A percentile compares a stretch with the other conserved stretches of the same genome.
Conservation (phyloP, 805 yeast species). For the Limtongozyma cylindracea region DNA sequence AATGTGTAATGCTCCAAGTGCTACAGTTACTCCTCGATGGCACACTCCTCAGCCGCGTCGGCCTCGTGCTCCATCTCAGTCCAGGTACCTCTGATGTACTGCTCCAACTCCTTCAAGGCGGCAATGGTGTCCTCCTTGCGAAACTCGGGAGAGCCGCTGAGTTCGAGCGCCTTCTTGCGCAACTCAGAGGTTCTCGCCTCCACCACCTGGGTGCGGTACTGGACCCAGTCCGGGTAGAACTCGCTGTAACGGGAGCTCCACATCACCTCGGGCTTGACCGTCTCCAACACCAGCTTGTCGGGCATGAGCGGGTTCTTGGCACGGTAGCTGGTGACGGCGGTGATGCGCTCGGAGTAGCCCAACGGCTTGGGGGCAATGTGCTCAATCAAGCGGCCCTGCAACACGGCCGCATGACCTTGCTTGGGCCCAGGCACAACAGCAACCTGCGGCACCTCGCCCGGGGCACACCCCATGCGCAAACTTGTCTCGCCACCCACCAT, state of each 20-base stretch:
- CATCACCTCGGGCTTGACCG: slow-evolving; percentile 14
- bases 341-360: slow-evolving; percentile 11
- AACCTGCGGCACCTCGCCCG: slow-evolving; percentile 2
- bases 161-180: slow-evolving; percentile 1
- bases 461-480: slow-evolving; percentile 20
- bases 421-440: slow-evolving; percentile 17
- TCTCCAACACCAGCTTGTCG: slow-evolving; percentile 10
- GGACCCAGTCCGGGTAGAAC: slow-evolving; percentile 13
- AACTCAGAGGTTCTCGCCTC: slow-evolving; percentile 6
- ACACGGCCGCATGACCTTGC: slow-evolving; percentile 21
- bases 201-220: slow-evolving; percentile 7
- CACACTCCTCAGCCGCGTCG: no score
- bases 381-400: slow-evolving; percentile 18
- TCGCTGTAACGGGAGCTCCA: slow-evolving; percentile 10
- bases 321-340: slow-evolving; percentile 15
- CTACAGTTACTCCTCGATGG: no score
- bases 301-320: slow-evolving; percentile 7
- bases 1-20: no score
- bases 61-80: slow-evolving; percentile 12
- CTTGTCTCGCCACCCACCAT: slow-evolving; percentile 42
- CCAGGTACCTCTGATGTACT: slow-evolving; percentile 6
- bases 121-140: slow-evolving; percentile 6
- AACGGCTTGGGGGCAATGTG: slow-evolving; percentile 21
- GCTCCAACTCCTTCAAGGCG: slow-evolving; percentile 5
- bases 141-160: slow-evolving; percentile 4